phyloP scores from a whole-genome alignment of 352 stramenopile species.

The Globisporangium carolinianum region DNA sequence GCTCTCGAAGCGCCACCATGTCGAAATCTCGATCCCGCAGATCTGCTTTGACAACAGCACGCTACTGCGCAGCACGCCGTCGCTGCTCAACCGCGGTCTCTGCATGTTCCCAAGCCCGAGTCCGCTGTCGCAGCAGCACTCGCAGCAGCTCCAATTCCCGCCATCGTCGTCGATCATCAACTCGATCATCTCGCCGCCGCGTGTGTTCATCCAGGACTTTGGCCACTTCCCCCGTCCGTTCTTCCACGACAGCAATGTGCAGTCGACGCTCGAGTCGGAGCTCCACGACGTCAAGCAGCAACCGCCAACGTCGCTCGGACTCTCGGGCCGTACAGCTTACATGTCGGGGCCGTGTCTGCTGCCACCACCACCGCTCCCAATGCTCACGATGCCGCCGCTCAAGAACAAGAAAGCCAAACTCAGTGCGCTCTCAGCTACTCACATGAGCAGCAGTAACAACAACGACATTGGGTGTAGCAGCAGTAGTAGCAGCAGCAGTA shows the following conservation, averaged over 20 bases:
- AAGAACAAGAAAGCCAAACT: slow-evolving; percentile 53
- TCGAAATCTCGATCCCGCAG: slow-evolving; percentile 64
- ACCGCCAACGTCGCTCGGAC: neutral
- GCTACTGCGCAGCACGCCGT: slow-evolving; percentile 46
- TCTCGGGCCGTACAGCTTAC: slow-evolving; percentile 9
- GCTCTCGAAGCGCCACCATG: slow-evolving; percentile 45
- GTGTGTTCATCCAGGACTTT: slow-evolving; percentile 77
- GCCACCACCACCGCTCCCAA: slow-evolving; percentile 49
- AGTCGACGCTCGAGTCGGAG: slow-evolving; percentile 14
- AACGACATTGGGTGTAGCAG: neutral
- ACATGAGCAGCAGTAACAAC: slow-evolving; percentile 10
- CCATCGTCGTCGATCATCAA: slow-evolving; percentile 39
- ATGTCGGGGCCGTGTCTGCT: slow-evolving; percentile 28
- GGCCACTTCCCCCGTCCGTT: slow-evolving; percentile 51
- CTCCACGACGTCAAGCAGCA: slow-evolving; percentile 16
- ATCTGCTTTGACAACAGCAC: slow-evolving; percentile 67
- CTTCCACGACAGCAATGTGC: slow-evolving; percentile 37
- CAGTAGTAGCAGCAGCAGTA: slow-evolving; percentile 5
- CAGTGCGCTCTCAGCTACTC: neutral
- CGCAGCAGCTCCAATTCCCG: slow-evolving; percentile 6
- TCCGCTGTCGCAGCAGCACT: slow-evolving; percentile 23
- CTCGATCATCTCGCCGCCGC: slow-evolving; percentile 63
- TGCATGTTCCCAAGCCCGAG: slow-evolving; percentile 29
- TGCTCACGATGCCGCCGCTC: slow-evolving; percentile 66
- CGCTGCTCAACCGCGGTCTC: slow-evolving; percentile 38